A percentile compares a stretch with the other conserved stretches of the same genome.
phyloP scores from a whole-genome alignment of 2,329 filamentous ascomycete genomes.

The Domatiomyces catenatus region DNA sequence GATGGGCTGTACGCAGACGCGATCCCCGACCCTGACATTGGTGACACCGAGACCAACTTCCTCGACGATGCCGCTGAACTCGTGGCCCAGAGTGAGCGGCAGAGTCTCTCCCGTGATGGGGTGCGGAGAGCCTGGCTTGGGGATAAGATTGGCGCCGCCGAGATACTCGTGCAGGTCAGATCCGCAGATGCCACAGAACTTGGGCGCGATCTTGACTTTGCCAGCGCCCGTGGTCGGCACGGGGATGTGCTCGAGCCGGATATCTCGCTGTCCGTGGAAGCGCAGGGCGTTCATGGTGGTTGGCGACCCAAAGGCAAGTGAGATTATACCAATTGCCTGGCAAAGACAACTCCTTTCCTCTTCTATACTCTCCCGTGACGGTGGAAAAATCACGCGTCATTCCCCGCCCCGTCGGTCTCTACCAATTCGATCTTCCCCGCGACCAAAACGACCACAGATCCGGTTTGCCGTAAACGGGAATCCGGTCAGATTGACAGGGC shows the following conservation, averaged over 20 bases:
- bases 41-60: constrained; percentile 36
- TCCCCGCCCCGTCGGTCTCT: no score
- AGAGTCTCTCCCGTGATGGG: constrained; percentile 38
- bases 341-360: no score
- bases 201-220: constrained; percentile 25
- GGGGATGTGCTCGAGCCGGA: constrained; percentile 29
- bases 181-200: constrained; percentile 21
- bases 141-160: constrained; percentile 34
- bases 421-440: no score
- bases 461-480: no score
- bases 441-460: no score
- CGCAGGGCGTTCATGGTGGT: constrained; percentile 32
- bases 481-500: no score
- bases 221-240: constrained; percentile 24
- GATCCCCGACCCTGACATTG: constrained; percentile 33
- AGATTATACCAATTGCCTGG: no score
- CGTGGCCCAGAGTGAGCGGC: constrained; percentile 39
- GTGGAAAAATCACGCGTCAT: no score
- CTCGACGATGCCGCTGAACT: constrained; percentile 38
- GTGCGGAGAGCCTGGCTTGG: constrained; percentile 32
- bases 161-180: constrained; percentile 33
- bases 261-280: constrained; percentile 30
- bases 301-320: no score
- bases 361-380: no score
- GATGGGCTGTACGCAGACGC: constrained; percentile 37